Conservation (phyloP, 805 yeast genomes). For the Vanderwaltozyma tropicalis region DNA sequence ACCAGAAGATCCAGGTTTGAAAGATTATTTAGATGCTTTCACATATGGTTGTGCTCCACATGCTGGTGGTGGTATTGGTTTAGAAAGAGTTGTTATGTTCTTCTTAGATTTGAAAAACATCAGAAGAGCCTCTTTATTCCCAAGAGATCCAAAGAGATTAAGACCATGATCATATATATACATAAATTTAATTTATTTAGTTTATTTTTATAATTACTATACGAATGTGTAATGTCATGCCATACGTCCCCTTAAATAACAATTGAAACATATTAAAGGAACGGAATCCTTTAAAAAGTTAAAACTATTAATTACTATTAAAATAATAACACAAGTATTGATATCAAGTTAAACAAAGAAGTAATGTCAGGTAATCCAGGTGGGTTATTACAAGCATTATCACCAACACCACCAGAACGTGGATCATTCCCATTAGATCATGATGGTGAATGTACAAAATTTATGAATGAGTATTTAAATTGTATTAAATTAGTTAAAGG, state of each 20-base stretch:
- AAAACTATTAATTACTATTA: too few relatives aligned
- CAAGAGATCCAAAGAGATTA: constrained; percentile 94
- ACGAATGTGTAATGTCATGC: neutral
- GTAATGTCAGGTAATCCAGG: constrained; percentile 38
- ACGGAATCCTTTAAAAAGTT: too few relatives aligned
- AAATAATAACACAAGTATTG: too few relatives aligned
- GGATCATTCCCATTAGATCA: constrained; percentile 96
- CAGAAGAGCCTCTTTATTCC: constrained; percentile 97
- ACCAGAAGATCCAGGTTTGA: constrained; percentile 69
- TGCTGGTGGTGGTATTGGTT: constrained; percentile 99
- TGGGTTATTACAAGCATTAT: constrained; percentile 37
- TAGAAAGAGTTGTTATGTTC: constrained; percentile 98
- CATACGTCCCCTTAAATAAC: too few relatives aligned
- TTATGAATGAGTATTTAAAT: constrained; percentile 64
- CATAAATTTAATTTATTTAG: neutral
- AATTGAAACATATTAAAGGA: too few relatives aligned
- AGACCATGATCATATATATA: constrained; percentile 45
- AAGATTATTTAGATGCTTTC: constrained; percentile 89
- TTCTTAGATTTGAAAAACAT: constrained; percentile 93
- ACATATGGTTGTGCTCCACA: constrained; percentile 95
- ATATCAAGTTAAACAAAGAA: too few relatives aligned
- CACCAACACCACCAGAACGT: constrained; percentile 90
- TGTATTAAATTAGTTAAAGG: constrained; percentile 73
- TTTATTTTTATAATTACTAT: neutral
- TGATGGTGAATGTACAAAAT: constrained; percentile 64